These are phyloP conservation scores for Oryza coarctata DNA, from an alignment of 176 grass and related monocot species.

Conservation along the genomic window DNA sequence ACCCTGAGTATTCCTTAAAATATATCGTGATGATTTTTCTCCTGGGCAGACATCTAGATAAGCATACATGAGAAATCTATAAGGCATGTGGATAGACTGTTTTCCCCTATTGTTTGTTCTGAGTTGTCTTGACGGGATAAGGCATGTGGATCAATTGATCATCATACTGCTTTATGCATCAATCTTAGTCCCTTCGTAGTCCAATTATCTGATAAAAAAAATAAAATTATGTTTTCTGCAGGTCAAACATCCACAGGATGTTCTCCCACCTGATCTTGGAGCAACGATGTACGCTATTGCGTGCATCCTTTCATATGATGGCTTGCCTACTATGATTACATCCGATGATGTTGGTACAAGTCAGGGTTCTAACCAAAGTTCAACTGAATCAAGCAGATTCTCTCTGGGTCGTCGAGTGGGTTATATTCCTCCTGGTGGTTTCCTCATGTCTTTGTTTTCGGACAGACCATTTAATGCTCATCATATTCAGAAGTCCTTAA, in stretches of 20 bases:
- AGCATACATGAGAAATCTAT: neutral
- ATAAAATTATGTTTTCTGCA: slow-evolving; percentile 31
- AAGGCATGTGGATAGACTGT: neutral
- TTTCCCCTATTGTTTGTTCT: neutral
- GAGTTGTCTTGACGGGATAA: neutral
- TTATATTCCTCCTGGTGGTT: slow-evolving; percentile 58
- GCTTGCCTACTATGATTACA: slow-evolving; percentile 52
- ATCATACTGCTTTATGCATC: neutral
- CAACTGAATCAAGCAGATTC: slow-evolving; percentile 23
- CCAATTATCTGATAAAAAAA: slow-evolving; percentile 16
- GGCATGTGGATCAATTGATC: neutral
- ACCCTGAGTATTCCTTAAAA: neutral
- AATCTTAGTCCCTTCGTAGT: neutral
- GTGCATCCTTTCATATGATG: slow-evolving; percentile 77
- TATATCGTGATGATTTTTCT: slow-evolving; percentile 2
- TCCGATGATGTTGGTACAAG: slow-evolving; percentile 9
- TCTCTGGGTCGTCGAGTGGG: slow-evolving; percentile 35
- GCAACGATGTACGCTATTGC: slow-evolving; percentile 80
- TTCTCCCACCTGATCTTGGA: slow-evolving; percentile 66
- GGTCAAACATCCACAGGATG: slow-evolving; percentile 76
- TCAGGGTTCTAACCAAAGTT: slow-evolving; percentile 1
- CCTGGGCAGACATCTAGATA: neutral
- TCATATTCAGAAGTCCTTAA: slow-evolving; percentile 10
- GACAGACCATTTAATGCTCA: slow-evolving; percentile 11
- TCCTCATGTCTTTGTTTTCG: slow-evolving; percentile 57